Conservation (phyloP, 257 asterid genomes). For the Forsythia suspensa region DNA sequence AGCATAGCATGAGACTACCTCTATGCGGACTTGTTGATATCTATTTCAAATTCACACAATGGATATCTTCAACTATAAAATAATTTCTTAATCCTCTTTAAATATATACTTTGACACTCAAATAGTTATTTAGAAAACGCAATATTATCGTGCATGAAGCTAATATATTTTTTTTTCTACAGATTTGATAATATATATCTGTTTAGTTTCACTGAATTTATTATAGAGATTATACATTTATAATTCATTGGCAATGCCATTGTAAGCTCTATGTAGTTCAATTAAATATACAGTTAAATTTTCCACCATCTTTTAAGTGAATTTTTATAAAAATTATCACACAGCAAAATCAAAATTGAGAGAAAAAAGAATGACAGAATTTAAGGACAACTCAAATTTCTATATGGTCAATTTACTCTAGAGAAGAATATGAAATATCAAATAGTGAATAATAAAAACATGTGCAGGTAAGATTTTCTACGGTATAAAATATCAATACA, state of each 20-base stretch:
- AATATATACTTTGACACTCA: background rate
- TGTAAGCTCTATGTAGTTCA: background rate
- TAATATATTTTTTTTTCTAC: no score
- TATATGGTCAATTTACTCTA: background rate
- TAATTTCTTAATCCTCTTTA: background rate
- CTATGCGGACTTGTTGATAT: no score
- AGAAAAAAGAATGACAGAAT: background rate
- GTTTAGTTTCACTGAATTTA: background rate
- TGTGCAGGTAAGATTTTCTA: background rate
- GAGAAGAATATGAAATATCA: background rate
- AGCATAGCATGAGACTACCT: no score
- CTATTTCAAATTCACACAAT: no score
- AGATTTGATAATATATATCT: background rate
- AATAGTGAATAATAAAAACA: background rate
- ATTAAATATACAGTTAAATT: background rate
- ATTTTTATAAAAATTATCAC: background rate
- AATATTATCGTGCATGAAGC: background rate
- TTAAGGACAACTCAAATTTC: background rate
- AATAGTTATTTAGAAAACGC: no score
- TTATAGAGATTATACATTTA: background rate
- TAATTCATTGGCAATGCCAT: background rate
- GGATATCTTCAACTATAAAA: no score
- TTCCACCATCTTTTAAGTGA: background rate
- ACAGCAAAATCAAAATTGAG: background rate
- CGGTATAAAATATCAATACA: background rate